These are phyloP conservation scores for Tinospora cordifolia DNA, from an alignment of 164 flowering plant genomes.

Conservation along the genomic window DNA sequence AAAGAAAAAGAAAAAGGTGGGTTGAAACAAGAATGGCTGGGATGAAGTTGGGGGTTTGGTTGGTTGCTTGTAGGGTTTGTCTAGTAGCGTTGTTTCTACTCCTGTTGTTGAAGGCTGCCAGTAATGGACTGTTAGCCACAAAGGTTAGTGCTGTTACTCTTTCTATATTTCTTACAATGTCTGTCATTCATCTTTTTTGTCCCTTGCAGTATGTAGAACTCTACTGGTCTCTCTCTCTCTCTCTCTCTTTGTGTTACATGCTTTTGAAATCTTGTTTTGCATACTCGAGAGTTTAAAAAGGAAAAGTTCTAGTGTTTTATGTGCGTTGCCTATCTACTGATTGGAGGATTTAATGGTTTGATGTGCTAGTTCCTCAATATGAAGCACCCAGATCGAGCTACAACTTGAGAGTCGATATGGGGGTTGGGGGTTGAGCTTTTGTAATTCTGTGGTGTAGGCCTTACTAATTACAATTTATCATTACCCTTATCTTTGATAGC, in stretches of 20 bases:
- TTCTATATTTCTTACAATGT: background rate
- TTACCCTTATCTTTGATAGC: background rate
- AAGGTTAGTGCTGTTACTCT: background rate
- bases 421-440: background rate
- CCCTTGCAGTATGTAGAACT: background rate
- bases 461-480: background rate
- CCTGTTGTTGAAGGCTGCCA: background rate
- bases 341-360: background rate
- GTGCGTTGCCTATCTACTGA: background rate
- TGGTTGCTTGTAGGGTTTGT: constrained; percentile 9
- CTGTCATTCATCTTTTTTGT: background rate
- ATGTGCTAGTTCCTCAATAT: background rate
- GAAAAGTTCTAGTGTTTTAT: background rate
- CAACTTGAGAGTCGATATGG: background rate
- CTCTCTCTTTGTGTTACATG: background rate
- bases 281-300: background rate
- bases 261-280: background rate
- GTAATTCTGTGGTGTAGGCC: background rate
- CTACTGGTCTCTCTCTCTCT: background rate
- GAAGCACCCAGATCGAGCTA: background rate
- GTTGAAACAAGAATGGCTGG: constrained; percentile 8
- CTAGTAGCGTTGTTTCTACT: background rate
- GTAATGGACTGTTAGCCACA: background rate
- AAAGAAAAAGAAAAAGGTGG: too few relatives aligned
- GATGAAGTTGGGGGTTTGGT: constrained; percentile 4